Conservation (phyloP, 2,329 filamentous ascomycete species). For the Neurospora sp. region DNA sequence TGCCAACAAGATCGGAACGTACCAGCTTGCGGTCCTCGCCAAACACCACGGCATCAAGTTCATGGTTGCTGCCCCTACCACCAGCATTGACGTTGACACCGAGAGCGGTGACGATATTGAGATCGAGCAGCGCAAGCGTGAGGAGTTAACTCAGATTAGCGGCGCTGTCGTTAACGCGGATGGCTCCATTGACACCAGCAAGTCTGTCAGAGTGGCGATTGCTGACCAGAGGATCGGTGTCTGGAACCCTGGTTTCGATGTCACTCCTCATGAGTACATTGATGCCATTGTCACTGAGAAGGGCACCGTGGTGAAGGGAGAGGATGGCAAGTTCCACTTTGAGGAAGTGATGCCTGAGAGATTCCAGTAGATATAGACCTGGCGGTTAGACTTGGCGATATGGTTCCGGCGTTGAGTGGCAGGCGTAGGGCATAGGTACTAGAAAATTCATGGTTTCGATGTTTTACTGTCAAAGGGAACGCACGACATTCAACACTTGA, state of each 20-base stretch:
- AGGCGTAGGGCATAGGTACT: not conserved
- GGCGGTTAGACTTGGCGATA: not conserved
- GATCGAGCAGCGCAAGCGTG: conserved; percentile 76
- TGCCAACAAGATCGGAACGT: conserved; percentile 97
- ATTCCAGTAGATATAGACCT: conserved; percentile 17
- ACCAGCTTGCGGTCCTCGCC: conserved; percentile 83
- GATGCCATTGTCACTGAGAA: conserved; percentile 92
- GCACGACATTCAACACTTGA: no score
- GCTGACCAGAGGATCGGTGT: conserved; percentile 71
- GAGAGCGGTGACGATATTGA: conserved; percentile 68
- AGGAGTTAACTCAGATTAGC: conserved; percentile 77
- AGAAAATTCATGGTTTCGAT: not conserved
- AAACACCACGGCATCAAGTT: conserved; percentile 85
- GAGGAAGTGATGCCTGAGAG: conserved; percentile 45
- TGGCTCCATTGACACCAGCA: conserved; percentile 51
- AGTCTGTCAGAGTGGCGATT: conserved; percentile 65
- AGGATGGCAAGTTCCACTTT: conserved; percentile 61
- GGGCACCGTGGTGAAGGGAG: conserved; percentile 71
- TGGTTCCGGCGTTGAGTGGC: not conserved
- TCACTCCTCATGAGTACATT: conserved; percentile 80
- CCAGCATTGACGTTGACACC: conserved; percentile 82
- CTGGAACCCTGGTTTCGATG: conserved; percentile 96
- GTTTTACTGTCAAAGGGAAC: no score
- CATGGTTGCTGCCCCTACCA: conserved; percentile 87
- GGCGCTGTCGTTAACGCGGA: conserved; percentile 61